Conservation (phyloP, 495 filamentous ascomycete species). For the Aspergillus nidulans region DNA sequence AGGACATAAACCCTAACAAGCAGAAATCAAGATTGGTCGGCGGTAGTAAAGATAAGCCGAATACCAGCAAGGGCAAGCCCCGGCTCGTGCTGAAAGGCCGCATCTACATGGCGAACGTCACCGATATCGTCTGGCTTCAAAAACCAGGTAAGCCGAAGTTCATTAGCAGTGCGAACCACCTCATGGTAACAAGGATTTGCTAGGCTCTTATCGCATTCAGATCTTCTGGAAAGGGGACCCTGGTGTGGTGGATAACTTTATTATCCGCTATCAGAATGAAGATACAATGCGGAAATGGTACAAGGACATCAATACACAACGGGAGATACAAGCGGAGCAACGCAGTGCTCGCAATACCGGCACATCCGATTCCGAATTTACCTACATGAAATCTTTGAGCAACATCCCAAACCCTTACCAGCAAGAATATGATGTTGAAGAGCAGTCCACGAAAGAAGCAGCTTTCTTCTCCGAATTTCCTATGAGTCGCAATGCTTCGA, state of each 20-base stretch:
- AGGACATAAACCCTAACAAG: slow-evolving; percentile 86
- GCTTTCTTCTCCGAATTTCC: slow-evolving; percentile 47
- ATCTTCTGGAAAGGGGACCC: slow-evolving; percentile 99
- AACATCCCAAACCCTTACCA: slow-evolving; percentile 74
- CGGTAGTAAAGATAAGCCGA: slow-evolving; percentile 61
- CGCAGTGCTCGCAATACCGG: slow-evolving; percentile 48
- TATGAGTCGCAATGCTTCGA: slow-evolving; percentile 75
- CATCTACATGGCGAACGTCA: slow-evolving; percentile 99
- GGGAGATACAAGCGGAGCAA: slow-evolving; percentile 38
- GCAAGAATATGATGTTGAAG: slow-evolving; percentile 74
- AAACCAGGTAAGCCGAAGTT: slow-evolving; percentile 66
- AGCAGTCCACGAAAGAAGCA: slow-evolving; percentile 52
- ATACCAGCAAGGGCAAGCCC: slow-evolving; percentile 67
- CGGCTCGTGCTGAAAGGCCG: slow-evolving; percentile 91
- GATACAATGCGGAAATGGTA: slow-evolving; percentile 91
- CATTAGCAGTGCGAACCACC: neutral
- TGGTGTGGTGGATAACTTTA: slow-evolving; percentile 92
- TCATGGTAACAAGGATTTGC: neutral
- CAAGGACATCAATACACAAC: slow-evolving; percentile 49
- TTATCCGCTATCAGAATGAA: slow-evolving; percentile 87
- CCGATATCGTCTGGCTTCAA: slow-evolving; percentile 76
- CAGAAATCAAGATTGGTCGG: slow-evolving; percentile 66
- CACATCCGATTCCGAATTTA: slow-evolving; percentile 71
- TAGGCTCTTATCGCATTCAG: slow-evolving; percentile 88
- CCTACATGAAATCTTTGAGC: slow-evolving; percentile 65